Evolutionary conservation across 2,329 filamentous ascomycete species (phyloP).

Genomic region (Colletotrichum tabaci): DNA sequence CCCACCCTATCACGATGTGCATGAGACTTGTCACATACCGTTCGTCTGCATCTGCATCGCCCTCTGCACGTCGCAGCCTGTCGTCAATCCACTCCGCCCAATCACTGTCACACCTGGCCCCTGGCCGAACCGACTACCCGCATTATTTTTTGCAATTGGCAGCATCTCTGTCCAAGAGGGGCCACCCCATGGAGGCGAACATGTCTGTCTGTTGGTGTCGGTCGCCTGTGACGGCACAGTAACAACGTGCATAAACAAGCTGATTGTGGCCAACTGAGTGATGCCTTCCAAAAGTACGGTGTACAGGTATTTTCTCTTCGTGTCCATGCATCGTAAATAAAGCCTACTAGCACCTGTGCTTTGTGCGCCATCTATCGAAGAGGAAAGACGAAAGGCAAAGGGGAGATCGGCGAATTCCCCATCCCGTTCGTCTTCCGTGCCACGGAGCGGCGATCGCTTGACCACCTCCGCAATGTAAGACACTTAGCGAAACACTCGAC

Average conservation of each 20-base stretch:
- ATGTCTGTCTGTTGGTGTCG: no score
- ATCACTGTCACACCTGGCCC: slow-evolving; percentile 15
- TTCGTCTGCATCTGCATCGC: slow-evolving; percentile 18
- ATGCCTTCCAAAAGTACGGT: background rate
- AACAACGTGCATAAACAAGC: background rate
- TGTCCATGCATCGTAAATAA: background rate
- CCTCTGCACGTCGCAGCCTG: slow-evolving; percentile 3
- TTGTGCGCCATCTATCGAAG: slow-evolving; percentile 15
- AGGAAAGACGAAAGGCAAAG: slow-evolving; percentile 7
- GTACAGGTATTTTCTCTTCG: no score
- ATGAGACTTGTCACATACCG: slow-evolving; percentile 14
- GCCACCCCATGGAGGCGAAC: background rate
- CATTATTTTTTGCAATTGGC: slow-evolving; percentile 22
- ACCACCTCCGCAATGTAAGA: background rate
- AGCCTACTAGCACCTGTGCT: slow-evolving; percentile 13
- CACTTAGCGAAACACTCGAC: background rate
- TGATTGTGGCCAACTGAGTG: background rate
- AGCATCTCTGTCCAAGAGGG: slow-evolving; percentile 11
- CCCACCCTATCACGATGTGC: slow-evolving; percentile 15
- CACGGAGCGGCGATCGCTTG: background rate
- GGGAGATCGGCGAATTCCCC: slow-evolving; percentile 5
- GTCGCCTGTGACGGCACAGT: background rate
- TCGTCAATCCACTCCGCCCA: slow-evolving; percentile 24
- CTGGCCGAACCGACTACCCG: slow-evolving; percentile 14
- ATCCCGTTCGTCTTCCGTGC: slow-evolving; percentile 16